Base-by-base conservation (phyloP, 306 rosid genomes). In the Parietaria judaica region DNA sequence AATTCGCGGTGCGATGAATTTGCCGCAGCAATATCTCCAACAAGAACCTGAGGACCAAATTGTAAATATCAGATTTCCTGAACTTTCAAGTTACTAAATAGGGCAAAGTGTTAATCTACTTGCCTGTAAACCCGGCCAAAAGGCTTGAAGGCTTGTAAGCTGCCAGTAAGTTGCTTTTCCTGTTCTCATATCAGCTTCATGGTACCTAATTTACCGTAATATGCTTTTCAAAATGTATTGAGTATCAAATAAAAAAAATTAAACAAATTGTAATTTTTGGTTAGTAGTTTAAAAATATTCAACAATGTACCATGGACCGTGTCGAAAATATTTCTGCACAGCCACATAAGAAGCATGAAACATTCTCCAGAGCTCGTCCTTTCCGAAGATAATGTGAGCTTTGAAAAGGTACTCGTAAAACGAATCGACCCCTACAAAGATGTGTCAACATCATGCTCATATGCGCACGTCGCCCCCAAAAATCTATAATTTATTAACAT, bases 101-200 rank as follows among this genome's bases (percentile, higher is more conserved):
- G 54, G 70, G 5, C 7, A 60, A 61, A 38, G 49, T 56, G 34
- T 63, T 47, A 46, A 66, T 66, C 35, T 73, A 72, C 85, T 81
- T 74, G 74, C 96, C 95, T 92, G 96, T 71, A 92, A 66, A 65
- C 99, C 99, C 14, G 96, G 99, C 99, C 99, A 86, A 86, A 92
- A 92, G 54, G 96, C 99, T 76, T 92, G 99, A 74, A 92, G 96
- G 80, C 99, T 92, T 62, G 96, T 92, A 63, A 92, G 96, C 76
- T 92, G 98, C 98, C 98, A 86, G 66, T 86, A 86, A 67, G 98
- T 92, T 74, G 96, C 94, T 76, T 72, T 86, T 74, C 98, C 96
- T 3, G 98, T 86, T 67, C 92, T 88, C 95, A 92, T 92, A 79
- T 92, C 98, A 16, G 98, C 96, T 74, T 92, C 96, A 4, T 92